phyloP scores from a whole-genome alignment of 495 filamentous ascomycete genomes.

The Penicillium bovifimosum region DNA sequence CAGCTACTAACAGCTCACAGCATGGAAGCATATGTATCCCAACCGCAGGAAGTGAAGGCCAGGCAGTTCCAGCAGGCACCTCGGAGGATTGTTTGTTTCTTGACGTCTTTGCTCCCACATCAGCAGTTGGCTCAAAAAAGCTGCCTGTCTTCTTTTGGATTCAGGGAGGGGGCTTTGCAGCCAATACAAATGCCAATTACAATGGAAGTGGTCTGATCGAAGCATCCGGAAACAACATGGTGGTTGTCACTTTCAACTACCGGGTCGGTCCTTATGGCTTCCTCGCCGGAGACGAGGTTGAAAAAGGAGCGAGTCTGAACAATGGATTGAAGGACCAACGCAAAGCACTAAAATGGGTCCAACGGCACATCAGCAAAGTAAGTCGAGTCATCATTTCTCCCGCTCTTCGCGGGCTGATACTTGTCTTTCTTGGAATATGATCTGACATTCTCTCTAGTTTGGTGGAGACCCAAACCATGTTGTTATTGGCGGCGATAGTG shows the following conservation, averaged over 20 bases:
- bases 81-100: conserved; percentile 72
- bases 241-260: conserved; percentile 75
- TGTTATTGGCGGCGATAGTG: conserved; percentile 66
- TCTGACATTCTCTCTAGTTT: conserved; percentile 41
- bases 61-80: conserved; percentile 27
- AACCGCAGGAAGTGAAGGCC: conserved; percentile 26
- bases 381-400: not conserved
- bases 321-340: conserved; percentile 69
- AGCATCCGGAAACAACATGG: conserved; percentile 52
- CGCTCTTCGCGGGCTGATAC: not conserved
- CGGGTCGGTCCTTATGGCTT: conserved; percentile 73
- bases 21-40: conserved; percentile 50
- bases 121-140: conserved; percentile 32
- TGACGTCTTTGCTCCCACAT: conserved; percentile 64
- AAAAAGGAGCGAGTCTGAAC: conserved; percentile 53
- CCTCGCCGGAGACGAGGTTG: conserved; percentile 56
- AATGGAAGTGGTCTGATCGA: conserved; percentile 58
- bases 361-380: conserved; percentile 54
- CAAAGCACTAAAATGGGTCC: conserved; percentile 63
- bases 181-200: conserved; percentile 58
- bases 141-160: conserved; percentile 71
- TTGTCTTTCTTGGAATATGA: not conserved
- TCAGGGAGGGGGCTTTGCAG: conserved; percentile 69
- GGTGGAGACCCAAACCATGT: conserved; percentile 69
- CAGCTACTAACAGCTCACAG: conserved; percentile 17